A percentile compares a stretch with the other conserved stretches of the same genome.
Evolutionary conservation across 1,139 yeast species (phyloP).

Genomic region (Candida sp.): DNA sequence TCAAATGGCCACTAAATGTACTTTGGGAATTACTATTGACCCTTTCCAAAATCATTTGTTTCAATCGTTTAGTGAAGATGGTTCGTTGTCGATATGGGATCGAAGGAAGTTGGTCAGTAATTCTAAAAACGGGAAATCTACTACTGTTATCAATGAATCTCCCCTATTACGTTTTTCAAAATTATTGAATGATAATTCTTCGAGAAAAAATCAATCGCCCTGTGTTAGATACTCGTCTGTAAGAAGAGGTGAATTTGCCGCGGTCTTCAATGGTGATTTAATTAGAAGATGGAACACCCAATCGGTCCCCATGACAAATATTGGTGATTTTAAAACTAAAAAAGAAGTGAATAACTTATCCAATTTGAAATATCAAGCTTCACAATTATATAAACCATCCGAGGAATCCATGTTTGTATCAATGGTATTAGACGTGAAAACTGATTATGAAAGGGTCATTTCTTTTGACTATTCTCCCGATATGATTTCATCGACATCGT

Average conservation of each 20-base stretch:
- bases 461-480: constrained; percentile 83
- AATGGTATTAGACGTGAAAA: constrained; percentile 69
- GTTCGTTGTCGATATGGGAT: constrained; percentile 86
- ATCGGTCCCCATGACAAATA: constrained; percentile 40
- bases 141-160: constrained; percentile 37
- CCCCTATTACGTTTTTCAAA: constrained; percentile 70
- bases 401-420: constrained; percentile 70
- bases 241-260: constrained; percentile 71
- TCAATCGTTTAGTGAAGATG: constrained; percentile 79
- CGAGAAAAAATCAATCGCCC: constrained; percentile 58
- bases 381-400: constrained; percentile 31
- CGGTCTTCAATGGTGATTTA: constrained; percentile 74
- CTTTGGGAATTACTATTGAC: constrained; percentile 66
- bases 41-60: constrained; percentile 63
- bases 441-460: constrained; percentile 77
- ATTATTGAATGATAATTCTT: constrained; percentile 59
- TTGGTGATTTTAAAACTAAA: constrained; percentile 10
- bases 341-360: constrained; percentile 12
- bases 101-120: constrained; percentile 54
- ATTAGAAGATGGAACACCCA: constrained; percentile 85
- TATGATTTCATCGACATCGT: constrained; percentile 38
- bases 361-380: constrained; percentile 32
- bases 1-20: constrained; percentile 75
- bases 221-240: constrained; percentile 71
- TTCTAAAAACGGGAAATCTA: constrained; percentile 10